Percentiles rank a stretch among this genome's conserved stretches.
Evolutionary conservation across 1,284 basidiomycete species (phyloP).

Genomic region (Xerocomus nothofagi): DNA sequence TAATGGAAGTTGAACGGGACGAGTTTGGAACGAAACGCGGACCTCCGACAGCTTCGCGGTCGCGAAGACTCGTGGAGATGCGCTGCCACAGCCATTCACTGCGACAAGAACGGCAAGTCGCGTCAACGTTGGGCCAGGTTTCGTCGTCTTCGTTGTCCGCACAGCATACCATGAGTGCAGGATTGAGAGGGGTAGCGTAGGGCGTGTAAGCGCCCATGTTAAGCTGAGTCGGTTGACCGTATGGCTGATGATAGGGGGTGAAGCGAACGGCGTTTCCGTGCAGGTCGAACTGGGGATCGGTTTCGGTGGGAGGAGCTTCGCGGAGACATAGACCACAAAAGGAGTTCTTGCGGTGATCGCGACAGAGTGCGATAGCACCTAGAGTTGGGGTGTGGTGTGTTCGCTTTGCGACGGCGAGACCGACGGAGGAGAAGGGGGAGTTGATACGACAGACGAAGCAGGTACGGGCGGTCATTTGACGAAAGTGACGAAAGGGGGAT

Average conservation of each 20-base stretch:
- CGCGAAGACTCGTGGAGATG: conserved; percentile 45
- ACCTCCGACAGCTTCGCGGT: conserved; percentile 61
- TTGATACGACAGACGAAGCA: conserved; percentile 75
- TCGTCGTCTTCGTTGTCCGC: conserved; percentile 71
- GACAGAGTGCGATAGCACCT: conserved; percentile 54
- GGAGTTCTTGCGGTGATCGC: conserved; percentile 56
- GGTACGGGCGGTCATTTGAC: conserved; percentile 40
- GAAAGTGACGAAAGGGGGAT: conserved; percentile 45
- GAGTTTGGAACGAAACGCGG: conserved; percentile 35
- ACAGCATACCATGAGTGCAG: conserved; percentile 44
- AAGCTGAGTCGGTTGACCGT: conserved; percentile 24
- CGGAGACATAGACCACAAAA: conserved; percentile 71
- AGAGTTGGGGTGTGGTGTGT: conserved; percentile 42
- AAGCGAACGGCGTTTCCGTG: conserved; percentile 33
- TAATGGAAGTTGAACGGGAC: conserved; percentile 13
- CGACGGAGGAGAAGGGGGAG: conserved; percentile 47
- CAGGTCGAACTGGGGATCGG: conserved; percentile 40
- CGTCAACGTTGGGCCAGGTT: conserved; percentile 60
- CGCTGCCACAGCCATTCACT: conserved; percentile 60
- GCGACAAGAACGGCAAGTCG: conserved; percentile 66
- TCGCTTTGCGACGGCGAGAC: conserved; percentile 52
- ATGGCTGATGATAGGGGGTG: conserved; percentile 36
- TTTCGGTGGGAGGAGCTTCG: conserved; percentile 50
- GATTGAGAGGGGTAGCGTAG: conserved; percentile 28
- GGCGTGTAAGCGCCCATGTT: conserved; percentile 28